Evolutionary conservation across 2,329 filamentous ascomycete genomes (phyloP).

Genomic region (Stachybotrys echinatus): DNA sequence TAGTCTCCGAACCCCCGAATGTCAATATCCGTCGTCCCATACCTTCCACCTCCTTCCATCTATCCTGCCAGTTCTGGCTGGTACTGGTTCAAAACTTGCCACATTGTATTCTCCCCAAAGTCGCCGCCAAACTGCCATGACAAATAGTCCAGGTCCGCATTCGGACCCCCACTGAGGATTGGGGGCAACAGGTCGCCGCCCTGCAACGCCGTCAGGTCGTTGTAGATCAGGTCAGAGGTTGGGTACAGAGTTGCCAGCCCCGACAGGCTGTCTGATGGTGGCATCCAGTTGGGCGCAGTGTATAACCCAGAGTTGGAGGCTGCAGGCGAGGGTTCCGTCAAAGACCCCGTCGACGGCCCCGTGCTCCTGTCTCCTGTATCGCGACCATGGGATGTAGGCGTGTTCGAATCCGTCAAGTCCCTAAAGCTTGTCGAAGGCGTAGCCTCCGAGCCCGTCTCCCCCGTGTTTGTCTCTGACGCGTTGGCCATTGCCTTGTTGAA

Average conservation of each 20-base stretch:
- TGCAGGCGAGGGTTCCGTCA: not conserved
- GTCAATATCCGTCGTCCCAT: too few species aligned
- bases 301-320: not conserved
- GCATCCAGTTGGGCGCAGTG: constrained; percentile 30
- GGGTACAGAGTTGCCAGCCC: constrained; percentile 51
- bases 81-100: constrained; percentile 50
- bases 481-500: constrained; percentile 44
- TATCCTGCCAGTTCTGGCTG: constrained; percentile 18
- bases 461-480: constrained; percentile 10
- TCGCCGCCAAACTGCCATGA: constrained; percentile 50
- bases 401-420: not conserved
- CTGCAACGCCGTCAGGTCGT: constrained; percentile 44
- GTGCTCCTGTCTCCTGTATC: constrained; percentile 4
- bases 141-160: constrained; percentile 9
- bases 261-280: constrained; percentile 42
- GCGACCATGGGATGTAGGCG: not conserved
- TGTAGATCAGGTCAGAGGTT: constrained; percentile 51
- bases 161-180: constrained; percentile 7
- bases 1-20: too few species aligned
- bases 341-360: not conserved
- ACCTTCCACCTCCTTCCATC: too few species aligned
- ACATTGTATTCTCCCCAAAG: constrained; percentile 50
- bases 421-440: constrained; percentile 5
- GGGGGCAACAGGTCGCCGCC: constrained; percentile 18
- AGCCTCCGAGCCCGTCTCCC: constrained; percentile 6